Evolutionary conservation across 2,329 filamentous ascomycete species (phyloP), one percentile per base, ranked within the genome.

Genomic region (Lachnellula suecica): DNA sequence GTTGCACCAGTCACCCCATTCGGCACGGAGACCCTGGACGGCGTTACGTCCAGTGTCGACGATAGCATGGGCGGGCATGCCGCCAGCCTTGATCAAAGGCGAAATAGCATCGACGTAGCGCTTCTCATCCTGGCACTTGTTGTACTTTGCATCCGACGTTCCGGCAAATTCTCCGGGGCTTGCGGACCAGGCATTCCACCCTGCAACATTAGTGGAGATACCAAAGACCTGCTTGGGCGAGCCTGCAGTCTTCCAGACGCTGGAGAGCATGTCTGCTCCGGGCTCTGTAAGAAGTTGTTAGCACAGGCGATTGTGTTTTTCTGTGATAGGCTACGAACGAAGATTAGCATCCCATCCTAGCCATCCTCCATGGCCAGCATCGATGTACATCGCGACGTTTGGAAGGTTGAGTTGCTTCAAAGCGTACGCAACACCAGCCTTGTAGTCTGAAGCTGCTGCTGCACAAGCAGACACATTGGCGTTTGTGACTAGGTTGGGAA

Each of bases 401-500:
- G 77, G 74, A 10, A 82, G 71, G 66, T 82, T 76, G 24, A 82
- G 74, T 47, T 73, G 65, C 54, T 69, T 72, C 54, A 82, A 53
- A 41, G 79, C 79, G 60, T 83, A 79, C 57, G 73, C 66, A 34
- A 74, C 77, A 62, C 77, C 72, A 40, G 74, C 72, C 43, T 75
- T 67, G 65, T 83, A 83, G 15, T 74, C 73, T 4, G 63, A 58
- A n/a, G 74, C 68, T 9, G 79, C 76, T 45, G 67, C 67, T 46
- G 72, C 44, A 62, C 80, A 83, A 66, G 79, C 80, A 52, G 72
- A 57, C 5, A 79, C 72, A 57, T 71, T 71, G 59, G 75, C 49
- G 70, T 83, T 83, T 59, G 79, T 83, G 41, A 83, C 73, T 64
- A 83, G 67, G 70, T 83, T 83, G 53, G 79, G 78, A n/a, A 83